These are phyloP conservation scores for Fusarium nanum DNA, from an alignment of 2,329 filamentous ascomycete genomes.

Conservation along the genomic window DNA sequence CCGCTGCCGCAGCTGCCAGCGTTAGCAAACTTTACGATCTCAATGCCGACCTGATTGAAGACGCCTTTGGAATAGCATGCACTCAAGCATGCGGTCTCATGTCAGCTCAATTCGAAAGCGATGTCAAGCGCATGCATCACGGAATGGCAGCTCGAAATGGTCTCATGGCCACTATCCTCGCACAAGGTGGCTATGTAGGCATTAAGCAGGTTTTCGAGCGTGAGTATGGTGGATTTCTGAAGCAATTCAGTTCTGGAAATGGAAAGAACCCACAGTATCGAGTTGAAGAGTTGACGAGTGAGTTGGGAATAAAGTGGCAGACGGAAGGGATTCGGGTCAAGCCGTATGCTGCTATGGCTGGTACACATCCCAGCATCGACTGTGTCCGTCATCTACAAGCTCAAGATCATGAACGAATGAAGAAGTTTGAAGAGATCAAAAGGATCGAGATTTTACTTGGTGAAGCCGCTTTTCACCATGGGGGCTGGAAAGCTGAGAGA, in stretches of 20 bases:
- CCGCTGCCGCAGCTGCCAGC: constrained; percentile 3
- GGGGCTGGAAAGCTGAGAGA: not conserved
- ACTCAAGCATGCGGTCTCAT: constrained; percentile 4
- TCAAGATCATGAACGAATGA: not conserved
- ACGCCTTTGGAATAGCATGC: constrained; percentile 9
- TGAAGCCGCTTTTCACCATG: constrained; percentile 13
- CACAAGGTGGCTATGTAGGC: not conserved
- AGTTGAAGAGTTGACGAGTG: not conserved
- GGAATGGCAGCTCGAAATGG: constrained; percentile 6
- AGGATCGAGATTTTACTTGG: not conserved
- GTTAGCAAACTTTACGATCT: constrained; percentile 1
- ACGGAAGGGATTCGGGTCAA: not conserved
- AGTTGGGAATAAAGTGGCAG: not conserved
- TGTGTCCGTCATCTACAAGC: constrained; percentile 1
- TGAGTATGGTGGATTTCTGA: constrained; percentile 1
- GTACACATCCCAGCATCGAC: constrained; percentile 13
- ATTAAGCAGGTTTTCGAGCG: constrained; percentile 11
- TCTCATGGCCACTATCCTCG: constrained; percentile 2
- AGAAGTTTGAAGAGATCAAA: not conserved
- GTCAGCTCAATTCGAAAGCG: constrained; percentile 10
- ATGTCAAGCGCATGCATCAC: constrained; percentile 12
- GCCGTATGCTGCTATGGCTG: constrained; percentile 9
- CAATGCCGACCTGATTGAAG: not conserved
- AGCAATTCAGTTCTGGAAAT: constrained; percentile 12
- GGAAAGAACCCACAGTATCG: not conserved